Conservation (phyloP, 2,329 filamentous ascomycete species). For the Botrytis aclada region DNA sequence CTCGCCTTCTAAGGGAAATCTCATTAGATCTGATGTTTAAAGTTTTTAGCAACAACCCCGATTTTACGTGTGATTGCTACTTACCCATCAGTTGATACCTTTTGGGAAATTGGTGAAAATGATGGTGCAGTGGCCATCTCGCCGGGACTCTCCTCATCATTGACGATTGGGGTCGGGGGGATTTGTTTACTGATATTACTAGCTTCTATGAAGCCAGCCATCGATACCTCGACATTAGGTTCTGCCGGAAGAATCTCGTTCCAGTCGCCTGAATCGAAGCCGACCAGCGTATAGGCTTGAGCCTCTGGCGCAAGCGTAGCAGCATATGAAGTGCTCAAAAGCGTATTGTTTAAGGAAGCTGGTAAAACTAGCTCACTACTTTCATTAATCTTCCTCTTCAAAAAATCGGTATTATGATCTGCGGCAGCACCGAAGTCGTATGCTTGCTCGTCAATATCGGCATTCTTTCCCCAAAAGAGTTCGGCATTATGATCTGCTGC, state of each 20-base stretch:
- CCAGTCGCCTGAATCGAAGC: neutral
- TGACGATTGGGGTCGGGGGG: neutral
- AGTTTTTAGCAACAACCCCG: neutral
- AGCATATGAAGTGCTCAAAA: neutral
- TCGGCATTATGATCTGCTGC: neutral
- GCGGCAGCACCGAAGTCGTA: neutral
- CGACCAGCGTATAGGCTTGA: rapidly evolving
- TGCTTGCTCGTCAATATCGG: neutral
- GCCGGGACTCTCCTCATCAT: rapidly evolving
- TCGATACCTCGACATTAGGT: neutral
- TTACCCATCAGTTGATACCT: neutral
- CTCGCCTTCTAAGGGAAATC: neutral
- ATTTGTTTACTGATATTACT: no score
- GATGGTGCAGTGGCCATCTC: neutral
- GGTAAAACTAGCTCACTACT: neutral
- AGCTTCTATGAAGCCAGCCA: neutral
- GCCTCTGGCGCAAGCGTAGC: neutral
- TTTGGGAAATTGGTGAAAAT: no score
- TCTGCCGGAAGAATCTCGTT: neutral
- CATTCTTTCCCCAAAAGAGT: neutral
- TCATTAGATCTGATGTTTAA: neutral
- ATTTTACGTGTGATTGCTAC: neutral
- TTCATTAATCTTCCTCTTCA: no score
- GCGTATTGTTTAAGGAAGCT: neutral
- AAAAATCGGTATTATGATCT: neutral